phyloP scores from a whole-genome alignment of 2,329 filamentous ascomycete genomes.

The Ramularia collo-cygni region DNA sequence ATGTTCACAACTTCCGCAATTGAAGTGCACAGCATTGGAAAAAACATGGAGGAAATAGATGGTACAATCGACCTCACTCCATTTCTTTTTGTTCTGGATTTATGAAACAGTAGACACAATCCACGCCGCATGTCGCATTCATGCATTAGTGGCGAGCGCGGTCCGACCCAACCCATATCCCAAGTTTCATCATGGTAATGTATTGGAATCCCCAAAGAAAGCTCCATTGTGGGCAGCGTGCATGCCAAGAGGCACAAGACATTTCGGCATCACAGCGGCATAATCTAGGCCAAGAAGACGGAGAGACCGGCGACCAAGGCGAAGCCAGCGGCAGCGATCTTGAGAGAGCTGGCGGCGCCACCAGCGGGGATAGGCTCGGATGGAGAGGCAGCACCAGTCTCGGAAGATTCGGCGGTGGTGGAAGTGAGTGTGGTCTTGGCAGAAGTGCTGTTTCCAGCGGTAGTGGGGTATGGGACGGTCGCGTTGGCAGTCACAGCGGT shows the following conservation, averaged over 20 bases:
- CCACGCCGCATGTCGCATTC: no score
- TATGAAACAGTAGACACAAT: no score
- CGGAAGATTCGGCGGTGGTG: slow-evolving; percentile 7
- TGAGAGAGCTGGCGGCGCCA: slow-evolving; percentile 8
- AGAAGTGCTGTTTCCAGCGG: slow-evolving; percentile 12
- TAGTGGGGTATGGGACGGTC: slow-evolving; percentile 15
- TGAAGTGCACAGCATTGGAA: no score
- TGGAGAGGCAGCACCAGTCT: slow-evolving; percentile 4
- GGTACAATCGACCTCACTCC: no score
- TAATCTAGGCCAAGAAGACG: slow-evolving; percentile 15
- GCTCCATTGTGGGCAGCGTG: not conserved
- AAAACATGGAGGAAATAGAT: no score
- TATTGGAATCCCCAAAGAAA: not conserved
- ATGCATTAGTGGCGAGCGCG: no score
- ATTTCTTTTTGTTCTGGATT: no score
- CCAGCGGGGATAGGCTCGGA: slow-evolving; percentile 2
- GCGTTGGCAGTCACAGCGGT: slow-evolving; percentile 8
- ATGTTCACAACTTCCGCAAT: no score
- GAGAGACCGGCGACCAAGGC: slow-evolving; percentile 13
- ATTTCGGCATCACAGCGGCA: not conserved
- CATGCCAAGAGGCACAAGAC: no score
- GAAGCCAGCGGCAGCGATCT: slow-evolving; percentile 9
- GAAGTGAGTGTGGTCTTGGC: slow-evolving; percentile 7
- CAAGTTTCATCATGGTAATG: not conserved
- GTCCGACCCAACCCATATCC: not conserved